Conservation (phyloP, 2,329 filamentous ascomycete genomes). For the Colletotrichum trifolii region DNA sequence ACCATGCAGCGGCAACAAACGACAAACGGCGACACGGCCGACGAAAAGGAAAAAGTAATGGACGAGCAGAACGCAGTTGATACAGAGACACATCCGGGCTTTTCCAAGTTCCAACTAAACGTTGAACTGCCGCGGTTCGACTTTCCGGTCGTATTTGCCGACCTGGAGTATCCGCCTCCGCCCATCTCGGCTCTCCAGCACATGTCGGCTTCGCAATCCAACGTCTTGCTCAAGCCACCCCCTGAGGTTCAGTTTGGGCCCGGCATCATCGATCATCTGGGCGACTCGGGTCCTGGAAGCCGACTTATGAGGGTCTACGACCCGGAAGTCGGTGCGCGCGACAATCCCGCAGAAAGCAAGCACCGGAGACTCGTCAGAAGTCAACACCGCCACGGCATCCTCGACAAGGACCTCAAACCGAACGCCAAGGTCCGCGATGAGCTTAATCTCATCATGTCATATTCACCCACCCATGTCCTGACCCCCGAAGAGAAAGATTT, state of each 20-base stretch:
- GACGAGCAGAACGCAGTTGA: conserved; percentile 43
- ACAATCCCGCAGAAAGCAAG: conserved; percentile 96
- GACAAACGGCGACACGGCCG: conserved; percentile 53
- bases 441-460: conserved; percentile 89
- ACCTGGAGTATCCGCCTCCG: conserved; percentile 89
- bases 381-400: conserved; percentile 87
- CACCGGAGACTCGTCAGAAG: conserved; percentile 92
- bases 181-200: conserved; percentile 82
- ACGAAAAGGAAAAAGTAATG: conserved; percentile 41
- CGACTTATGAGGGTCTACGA: conserved; percentile 90
- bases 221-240: conserved; percentile 79
- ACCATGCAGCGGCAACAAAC: conserved; percentile 61
- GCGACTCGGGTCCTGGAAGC: conserved; percentile 61
- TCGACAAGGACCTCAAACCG: conserved; percentile 95
- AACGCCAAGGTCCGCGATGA: conserved; percentile 97
- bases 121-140: conserved; percentile 95
- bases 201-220: conserved; percentile 71
- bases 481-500: conserved; percentile 94
- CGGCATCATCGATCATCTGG: conserved; percentile 77
- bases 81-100: conserved; percentile 59
- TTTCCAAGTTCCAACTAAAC: conserved; percentile 81
- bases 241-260: conserved; percentile 92
- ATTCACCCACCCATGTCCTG: conserved; percentile 89
- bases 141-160: conserved; percentile 93
- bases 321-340: conserved; percentile 86